Percentiles rank a stretch among this genome's conserved stretches.
These are phyloP conservation scores for Beauveria australis DNA, from an alignment of 2,329 filamentous ascomycete genomes.

Conservation along the genomic window DNA sequence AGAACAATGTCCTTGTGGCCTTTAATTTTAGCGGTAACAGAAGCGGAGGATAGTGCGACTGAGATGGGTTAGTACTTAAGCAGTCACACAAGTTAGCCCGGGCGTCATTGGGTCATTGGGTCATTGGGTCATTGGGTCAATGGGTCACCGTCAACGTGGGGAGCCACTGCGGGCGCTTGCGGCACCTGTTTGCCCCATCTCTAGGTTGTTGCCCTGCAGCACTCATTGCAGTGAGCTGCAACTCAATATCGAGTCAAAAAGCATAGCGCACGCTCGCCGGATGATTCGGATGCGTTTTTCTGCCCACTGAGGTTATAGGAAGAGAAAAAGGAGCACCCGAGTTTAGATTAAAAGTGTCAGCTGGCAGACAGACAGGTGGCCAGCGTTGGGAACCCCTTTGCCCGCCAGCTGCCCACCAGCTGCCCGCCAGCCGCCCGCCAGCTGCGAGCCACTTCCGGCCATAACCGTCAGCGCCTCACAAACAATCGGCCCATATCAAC, in stretches of 20 bases:
- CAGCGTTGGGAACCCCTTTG: neutral
- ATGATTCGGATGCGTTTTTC: neutral
- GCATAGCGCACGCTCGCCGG: neutral
- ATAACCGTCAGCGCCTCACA: neutral
- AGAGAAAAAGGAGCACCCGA: neutral
- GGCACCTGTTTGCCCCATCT: neutral
- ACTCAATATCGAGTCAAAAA: neutral
- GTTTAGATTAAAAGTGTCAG: neutral
- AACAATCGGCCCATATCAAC: neutral
- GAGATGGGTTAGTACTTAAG: too few relatives aligned
- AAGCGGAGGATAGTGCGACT: too few relatives aligned
- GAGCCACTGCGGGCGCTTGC: neutral
- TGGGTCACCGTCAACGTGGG: neutral
- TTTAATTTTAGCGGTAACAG: too few relatives aligned
- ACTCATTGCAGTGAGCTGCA: neutral
- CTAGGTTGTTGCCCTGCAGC: neutral
- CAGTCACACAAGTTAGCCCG: neutral
- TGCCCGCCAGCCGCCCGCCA: neutral
- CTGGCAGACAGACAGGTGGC: neutral
- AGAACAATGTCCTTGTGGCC: too few relatives aligned
- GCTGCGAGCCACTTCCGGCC: neutral
- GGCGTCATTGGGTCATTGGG: too few relatives aligned
- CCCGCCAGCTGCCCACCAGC: too few relatives aligned
- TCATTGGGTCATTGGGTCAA: too few relatives aligned
- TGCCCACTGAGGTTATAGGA: neutral